Evolutionary conservation across 2,329 filamentous ascomycete species (phyloP).

Genomic region (Pseudocercospora musae): DNA sequence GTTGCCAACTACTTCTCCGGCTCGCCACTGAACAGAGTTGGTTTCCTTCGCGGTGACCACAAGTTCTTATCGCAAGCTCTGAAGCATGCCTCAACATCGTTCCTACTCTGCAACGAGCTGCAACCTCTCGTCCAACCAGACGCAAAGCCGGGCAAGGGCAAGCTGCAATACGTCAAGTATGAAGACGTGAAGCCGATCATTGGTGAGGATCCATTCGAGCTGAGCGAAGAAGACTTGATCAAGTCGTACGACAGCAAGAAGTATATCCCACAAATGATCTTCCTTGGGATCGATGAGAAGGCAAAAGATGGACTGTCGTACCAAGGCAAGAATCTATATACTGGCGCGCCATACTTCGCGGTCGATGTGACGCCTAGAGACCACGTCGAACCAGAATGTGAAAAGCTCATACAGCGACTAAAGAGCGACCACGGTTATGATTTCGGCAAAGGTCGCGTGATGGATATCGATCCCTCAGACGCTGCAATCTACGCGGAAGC

Average conservation of each 20-base stretch:
- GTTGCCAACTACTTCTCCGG: constrained; percentile 80
- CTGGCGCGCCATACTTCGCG: constrained; percentile 81
- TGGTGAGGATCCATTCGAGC: constrained; percentile 66
- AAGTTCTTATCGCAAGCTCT: constrained; percentile 68
- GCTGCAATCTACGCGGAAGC: constrained; percentile 90
- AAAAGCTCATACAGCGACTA: constrained; percentile 56
- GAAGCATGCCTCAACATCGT: constrained; percentile 61
- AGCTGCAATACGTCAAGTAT: constrained; percentile 66
- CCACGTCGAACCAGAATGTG: constrained; percentile 59
- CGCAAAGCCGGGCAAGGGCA: constrained; percentile 33
- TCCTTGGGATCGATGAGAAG: constrained; percentile 76
- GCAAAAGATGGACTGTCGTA: constrained; percentile 55
- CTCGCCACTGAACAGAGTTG: constrained; percentile 72
- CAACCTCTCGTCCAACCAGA: constrained; percentile 60
- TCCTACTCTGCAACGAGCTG: constrained; percentile 76
- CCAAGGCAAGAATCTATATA: constrained; percentile 64
- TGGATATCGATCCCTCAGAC: constrained; percentile 59
- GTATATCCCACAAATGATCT: constrained; percentile 69
- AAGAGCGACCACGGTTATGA: constrained; percentile 57
- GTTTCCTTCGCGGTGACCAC: constrained; percentile 70
- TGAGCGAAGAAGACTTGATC: constrained; percentile 69
- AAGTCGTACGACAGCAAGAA: constrained; percentile 69
- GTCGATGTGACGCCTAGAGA: constrained; percentile 74
- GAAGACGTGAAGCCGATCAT: constrained; percentile 69
- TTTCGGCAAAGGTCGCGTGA: constrained; percentile 64